Conservation (phyloP, 768 basidiomycete species). For the Tylopilus intermedius region DNA sequence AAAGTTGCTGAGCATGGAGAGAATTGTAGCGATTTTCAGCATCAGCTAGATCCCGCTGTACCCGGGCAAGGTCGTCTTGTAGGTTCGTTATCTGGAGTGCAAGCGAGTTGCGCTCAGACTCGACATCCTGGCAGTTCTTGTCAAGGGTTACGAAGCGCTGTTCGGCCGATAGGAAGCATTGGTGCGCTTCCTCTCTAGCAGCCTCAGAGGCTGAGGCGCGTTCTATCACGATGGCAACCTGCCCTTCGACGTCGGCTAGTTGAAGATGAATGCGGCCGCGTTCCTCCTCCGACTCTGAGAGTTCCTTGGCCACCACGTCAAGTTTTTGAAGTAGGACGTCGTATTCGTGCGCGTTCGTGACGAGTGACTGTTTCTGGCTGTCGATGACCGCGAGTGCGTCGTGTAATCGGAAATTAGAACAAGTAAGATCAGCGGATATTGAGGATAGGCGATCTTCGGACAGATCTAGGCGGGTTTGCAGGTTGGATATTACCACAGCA, state of each 20-base stretch:
- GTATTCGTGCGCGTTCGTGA: conserved; percentile 19
- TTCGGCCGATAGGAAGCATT: conserved; percentile 27
- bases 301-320: conserved; percentile 28
- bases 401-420: conserved; percentile 15
- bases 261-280: conserved; percentile 23
- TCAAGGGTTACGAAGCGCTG: conserved; percentile 42
- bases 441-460: conserved; percentile 13
- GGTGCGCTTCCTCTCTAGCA: conserved; percentile 35
- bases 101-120: conserved; percentile 64
- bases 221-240: conserved; percentile 30
- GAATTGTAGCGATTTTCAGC: conserved; percentile 57
- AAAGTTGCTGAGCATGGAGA: conserved; percentile 64
- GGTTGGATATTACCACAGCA: conserved; percentile 37
- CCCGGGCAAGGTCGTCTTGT: conserved; percentile 49
- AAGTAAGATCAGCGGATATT: conserved; percentile 11
- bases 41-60: conserved; percentile 49
- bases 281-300: conserved; percentile 32
- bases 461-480: conserved; percentile 29
- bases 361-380: conserved; percentile 13
- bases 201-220: conserved; percentile 31
- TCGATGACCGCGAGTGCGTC: conserved; percentile 17
- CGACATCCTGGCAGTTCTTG: conserved; percentile 48
- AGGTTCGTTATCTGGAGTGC: conserved; percentile 60
- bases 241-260: conserved; percentile 33
- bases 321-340: conserved; percentile 29